Evolutionary conservation across 495 filamentous ascomycete genomes (phyloP).

Genomic region (Chaetomium cochliodes): DNA sequence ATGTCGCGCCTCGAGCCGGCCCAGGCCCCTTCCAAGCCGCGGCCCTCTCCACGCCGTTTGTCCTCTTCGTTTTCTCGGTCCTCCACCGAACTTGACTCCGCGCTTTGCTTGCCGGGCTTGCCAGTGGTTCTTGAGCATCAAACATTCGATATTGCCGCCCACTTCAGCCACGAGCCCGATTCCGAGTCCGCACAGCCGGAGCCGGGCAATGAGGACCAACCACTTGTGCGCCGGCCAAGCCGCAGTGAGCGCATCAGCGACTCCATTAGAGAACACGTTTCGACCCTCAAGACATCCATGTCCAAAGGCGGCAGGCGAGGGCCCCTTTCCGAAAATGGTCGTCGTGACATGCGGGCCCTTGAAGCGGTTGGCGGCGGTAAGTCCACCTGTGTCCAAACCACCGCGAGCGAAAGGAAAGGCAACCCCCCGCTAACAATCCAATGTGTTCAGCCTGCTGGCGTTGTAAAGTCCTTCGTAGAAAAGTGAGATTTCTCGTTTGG

Average conservation of each 20-base stretch:
- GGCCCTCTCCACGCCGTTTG: not conserved
- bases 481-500: constrained; percentile 21
- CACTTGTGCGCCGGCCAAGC: constrained; percentile 27
- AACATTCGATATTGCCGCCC: not conserved
- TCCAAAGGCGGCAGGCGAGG: constrained; percentile 33
- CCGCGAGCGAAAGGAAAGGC: too few relatives aligned
- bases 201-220: not conserved
- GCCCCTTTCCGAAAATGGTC: constrained; percentile 30
- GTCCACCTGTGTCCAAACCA: too few relatives aligned
- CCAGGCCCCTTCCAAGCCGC: not conserved
- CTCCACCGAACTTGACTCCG: constrained; percentile 22
- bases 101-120: constrained; percentile 20
- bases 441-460: constrained; percentile 44
- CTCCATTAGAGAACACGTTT: constrained; percentile 38
- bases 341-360: constrained; percentile 32
- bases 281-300: constrained; percentile 31
- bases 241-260: constrained; percentile 32
- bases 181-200: not conserved
- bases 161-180: not conserved
- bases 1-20: constrained; percentile 25
- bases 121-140: constrained; percentile 11
- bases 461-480: constrained; percentile 38
- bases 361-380: constrained; percentile 32
- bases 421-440: too few relatives aligned
- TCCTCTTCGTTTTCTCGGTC: constrained; percentile 20